Evolutionary conservation across 1,284 basidiomycete genomes (phyloP).

Genomic region (Sutorius eximius): DNA sequence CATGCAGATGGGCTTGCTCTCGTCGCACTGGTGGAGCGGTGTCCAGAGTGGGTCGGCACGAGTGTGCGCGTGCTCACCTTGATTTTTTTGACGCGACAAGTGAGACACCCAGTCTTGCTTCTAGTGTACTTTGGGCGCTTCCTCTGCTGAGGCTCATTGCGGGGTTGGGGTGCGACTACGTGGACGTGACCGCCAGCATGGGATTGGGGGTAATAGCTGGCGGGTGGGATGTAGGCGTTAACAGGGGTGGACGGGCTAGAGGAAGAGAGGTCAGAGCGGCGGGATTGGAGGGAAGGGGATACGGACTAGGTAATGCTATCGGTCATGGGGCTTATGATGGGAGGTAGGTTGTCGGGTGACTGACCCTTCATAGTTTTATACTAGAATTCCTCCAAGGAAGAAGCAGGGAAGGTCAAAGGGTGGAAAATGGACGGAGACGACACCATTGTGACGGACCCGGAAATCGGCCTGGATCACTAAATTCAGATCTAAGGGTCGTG

Average conservation of each 20-base stretch:
- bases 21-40: constrained; percentile 62
- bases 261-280: constrained; percentile 19
- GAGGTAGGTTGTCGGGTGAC: constrained; percentile 37
- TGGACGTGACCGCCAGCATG: constrained; percentile 44
- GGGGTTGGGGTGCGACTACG: constrained; percentile 45
- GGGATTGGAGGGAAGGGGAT: constrained; percentile 14
- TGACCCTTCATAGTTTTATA: constrained; percentile 47
- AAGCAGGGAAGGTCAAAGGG: constrained; percentile 38
- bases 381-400: constrained; percentile 31
- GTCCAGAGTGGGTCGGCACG: constrained; percentile 11
- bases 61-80: constrained; percentile 54
- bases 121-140: constrained; percentile 85
- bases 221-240: constrained; percentile 45
- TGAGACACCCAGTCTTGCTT: constrained; percentile 82
- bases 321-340: constrained; percentile 51
- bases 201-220: constrained; percentile 47
- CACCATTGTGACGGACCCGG: constrained; percentile 50
- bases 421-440: constrained; percentile 49
- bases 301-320: constrained; percentile 63
- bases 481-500: constrained; percentile 59
- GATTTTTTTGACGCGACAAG: constrained; percentile 83
- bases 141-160: constrained; percentile 55
- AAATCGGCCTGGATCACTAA: constrained; percentile 61
- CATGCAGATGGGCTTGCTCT: constrained; percentile 76
- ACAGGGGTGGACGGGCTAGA: constrained; percentile 34